Evolutionary conservation across 306 rosid genomes (phyloP).

Genomic region (Rosa multiflora): DNA sequence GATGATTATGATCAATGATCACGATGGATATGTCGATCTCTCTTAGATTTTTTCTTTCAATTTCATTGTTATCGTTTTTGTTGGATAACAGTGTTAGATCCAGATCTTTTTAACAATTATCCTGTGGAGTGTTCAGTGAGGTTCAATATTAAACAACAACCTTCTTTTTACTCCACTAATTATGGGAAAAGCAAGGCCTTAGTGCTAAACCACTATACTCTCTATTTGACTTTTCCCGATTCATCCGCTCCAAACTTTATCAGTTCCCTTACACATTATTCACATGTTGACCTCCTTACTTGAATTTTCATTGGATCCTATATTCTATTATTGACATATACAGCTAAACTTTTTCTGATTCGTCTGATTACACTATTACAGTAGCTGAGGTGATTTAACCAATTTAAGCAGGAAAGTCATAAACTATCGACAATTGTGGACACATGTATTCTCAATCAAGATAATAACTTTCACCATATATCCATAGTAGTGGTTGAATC

Average conservation of each 20-base stretch:
- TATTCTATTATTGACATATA: background rate
- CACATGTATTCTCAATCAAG: background rate
- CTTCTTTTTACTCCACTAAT: background rate
- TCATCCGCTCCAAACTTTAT: background rate
- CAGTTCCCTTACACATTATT: background rate
- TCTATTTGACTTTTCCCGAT: background rate
- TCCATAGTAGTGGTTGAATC: background rate
- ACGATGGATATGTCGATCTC: no score
- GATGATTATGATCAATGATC: no score
- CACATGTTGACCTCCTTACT: background rate
- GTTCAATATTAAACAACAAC: background rate
- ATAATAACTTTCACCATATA: background rate
- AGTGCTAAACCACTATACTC: background rate
- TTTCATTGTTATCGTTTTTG: background rate
- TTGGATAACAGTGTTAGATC: slow-evolving; percentile 1
- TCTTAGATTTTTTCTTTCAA: background rate
- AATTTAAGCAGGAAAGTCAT: background rate
- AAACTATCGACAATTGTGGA: background rate
- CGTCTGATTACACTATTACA: background rate
- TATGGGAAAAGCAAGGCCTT: background rate
- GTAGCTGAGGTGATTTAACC: background rate
- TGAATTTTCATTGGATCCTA: background rate
- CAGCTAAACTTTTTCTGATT: background rate
- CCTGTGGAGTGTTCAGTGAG: background rate
- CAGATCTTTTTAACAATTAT: background rate